A percentile compares a stretch with the other conserved stretches of the same genome.
phyloP scores from a whole-genome alignment of 1,284 basidiomycete genomes.

The Trametes pubescens region DNA sequence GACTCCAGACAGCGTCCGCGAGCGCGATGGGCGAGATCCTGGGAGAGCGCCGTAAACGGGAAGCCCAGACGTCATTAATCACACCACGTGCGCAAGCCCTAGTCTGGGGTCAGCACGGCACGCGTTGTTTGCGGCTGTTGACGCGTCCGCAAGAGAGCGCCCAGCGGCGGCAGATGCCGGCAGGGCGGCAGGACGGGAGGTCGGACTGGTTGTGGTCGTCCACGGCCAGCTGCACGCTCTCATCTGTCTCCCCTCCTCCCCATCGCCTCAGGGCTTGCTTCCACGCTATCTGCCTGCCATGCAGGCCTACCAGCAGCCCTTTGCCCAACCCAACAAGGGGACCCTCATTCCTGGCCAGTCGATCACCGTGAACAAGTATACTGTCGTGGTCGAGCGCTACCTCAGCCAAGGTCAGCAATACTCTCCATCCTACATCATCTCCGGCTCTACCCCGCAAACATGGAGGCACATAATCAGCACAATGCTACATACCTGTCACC shows the following conservation, averaged over 20 bases:
- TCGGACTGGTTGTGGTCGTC: slow-evolving; percentile 27
- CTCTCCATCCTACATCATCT: slow-evolving; percentile 11
- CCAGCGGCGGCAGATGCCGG: slow-evolving; percentile 21
- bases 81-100: slow-evolving; percentile 21
- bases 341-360: slow-evolving; percentile 84
- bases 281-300: slow-evolving; percentile 44
- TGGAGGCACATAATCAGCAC: not conserved
- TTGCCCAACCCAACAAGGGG: slow-evolving; percentile 56
- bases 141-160: slow-evolving; percentile 24
- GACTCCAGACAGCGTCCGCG: not conserved
- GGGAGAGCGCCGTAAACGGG: slow-evolving; percentile 14
- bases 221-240: slow-evolving; percentile 27
- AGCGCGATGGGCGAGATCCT: slow-evolving; percentile 13
- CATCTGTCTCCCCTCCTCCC: slow-evolving; percentile 14
- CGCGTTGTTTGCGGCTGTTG: slow-evolving; percentile 30
- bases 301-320: slow-evolving; percentile 44
- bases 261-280: slow-evolving; percentile 13
- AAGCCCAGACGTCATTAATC: slow-evolving; percentile 21
- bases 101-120: slow-evolving; percentile 14
- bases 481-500: no score
- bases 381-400: slow-evolving; percentile 89
- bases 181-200: slow-evolving; percentile 5
- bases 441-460: not conserved
- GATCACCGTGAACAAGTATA: slow-evolving; percentile 90
- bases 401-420: slow-evolving; percentile 83